Percentiles rank a stretch among this genome's conserved stretches.
Conservation (phyloP, 1,139 yeast species). For the Blastobotrys petasosporus region DNA sequence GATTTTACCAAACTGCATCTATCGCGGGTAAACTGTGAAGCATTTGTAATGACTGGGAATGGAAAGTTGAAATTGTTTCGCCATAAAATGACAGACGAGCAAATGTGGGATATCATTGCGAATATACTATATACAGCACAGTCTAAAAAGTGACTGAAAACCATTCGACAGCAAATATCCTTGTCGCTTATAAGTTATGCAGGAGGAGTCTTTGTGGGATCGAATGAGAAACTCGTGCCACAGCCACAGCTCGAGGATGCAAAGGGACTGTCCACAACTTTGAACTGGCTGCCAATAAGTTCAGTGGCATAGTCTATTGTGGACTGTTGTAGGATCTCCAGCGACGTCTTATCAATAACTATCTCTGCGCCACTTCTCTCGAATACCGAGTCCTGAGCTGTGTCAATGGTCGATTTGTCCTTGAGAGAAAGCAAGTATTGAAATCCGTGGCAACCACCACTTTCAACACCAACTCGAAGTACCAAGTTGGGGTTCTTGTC, state of each 20-base stretch:
- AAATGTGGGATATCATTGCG: slow-evolving; percentile 12
- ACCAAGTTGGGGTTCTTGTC: slow-evolving; percentile 62
- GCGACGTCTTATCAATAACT: slow-evolving; percentile 71
- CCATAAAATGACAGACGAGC: slow-evolving; percentile 3
- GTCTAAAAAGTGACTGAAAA: neutral
- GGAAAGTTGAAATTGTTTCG: slow-evolving; percentile 21
- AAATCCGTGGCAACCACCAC: slow-evolving; percentile 99
- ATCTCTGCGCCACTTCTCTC: slow-evolving; percentile 65
- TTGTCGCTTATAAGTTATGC: neutral
- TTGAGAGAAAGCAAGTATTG: slow-evolving; percentile 74
- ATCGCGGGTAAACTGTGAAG: slow-evolving; percentile 21
- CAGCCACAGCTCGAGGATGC: slow-evolving; percentile 94
- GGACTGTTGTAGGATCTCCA: slow-evolving; percentile 78
- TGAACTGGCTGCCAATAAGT: slow-evolving; percentile 90
- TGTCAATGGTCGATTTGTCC: slow-evolving; percentile 40
- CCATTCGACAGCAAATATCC: neutral
- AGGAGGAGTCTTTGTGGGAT: slow-evolving; percentile 46
- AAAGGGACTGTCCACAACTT: slow-evolving; percentile 83
- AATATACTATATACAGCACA: slow-evolving; percentile 3
- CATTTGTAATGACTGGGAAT: slow-evolving; percentile 19
- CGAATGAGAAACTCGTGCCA: slow-evolving; percentile 90
- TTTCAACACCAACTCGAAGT: slow-evolving; percentile 74
- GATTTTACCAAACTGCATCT: slow-evolving; percentile 17
- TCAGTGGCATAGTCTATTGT: slow-evolving; percentile 87
- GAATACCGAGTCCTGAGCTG: slow-evolving; percentile 47